Base-by-base conservation (phyloP, 1,284 basidiomycete genomes). In the Irpex rosettiformis region DNA sequence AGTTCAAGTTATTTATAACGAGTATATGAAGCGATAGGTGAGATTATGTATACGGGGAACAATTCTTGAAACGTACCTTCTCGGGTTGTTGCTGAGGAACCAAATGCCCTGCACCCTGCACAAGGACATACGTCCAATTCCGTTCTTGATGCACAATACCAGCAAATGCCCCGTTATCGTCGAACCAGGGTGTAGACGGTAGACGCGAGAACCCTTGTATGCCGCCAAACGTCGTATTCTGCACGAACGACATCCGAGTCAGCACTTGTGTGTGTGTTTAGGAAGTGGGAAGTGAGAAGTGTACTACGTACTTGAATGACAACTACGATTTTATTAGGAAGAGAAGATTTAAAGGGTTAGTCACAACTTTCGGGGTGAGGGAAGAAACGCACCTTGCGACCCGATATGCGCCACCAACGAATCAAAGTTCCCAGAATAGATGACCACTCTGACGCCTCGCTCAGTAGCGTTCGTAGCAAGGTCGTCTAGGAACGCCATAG, bases 121-220 rank as follows among this genome's bases (percentile, higher is more conserved):
- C 79, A 18, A 90, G 75, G 1, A 76, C 79, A 65, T 86, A 90
- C 11, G 83, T 83, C 80, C 85, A 85, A 51, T 81, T 80, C 48
- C 88, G 79, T 68, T 90, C 88, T 69, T 89, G 88, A 65, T 89
- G 86, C 22, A 88, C 77, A 27, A 89, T 83, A 0, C 88, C 88
- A 1, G 82, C 86, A 60, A 83, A 80, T 49, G 81, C 73, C 22
- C 83, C 82, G 1, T 69, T 67, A 58, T 87, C 85, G 57, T 84
- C 82, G 56, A 70, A 75, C 84, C 85, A 90, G 0, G 83, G 80
- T 0, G 88, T 90, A 1, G 83, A 78, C 0, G 88, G 88, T 59
- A 79, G 78, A 52, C 80, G 75, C 3, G 84, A 82, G 67, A 90
- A 90, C 2, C 88, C 88, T 69, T 84, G 86, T 45, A 84, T 84